Evolutionary conservation across 371 early-diverging fungal genomes (phyloP), one percentile per base, ranked within the genome.

Genomic region (Actinomortierella ambigua): DNA sequence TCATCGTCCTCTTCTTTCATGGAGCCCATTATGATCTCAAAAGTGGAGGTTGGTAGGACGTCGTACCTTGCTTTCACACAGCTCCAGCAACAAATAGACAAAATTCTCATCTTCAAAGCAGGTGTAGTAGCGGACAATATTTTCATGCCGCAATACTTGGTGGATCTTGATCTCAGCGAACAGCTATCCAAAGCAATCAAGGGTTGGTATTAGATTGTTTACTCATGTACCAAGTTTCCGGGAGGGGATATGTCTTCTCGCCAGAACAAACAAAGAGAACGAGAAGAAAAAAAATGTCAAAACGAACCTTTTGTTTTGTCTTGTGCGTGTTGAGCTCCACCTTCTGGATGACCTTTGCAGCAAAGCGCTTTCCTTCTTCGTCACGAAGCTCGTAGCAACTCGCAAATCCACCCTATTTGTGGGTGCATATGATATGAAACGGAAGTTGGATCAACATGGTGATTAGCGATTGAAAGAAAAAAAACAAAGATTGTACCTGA

Each of bases 81-180:
- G 80, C 78, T 99, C 99, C 65, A 99, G 79, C 18, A 99, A 83
- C 63, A 99, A 85, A 78, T 96, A 98, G 0, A 99, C 93, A 68
- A 92, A 92, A 17, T 84, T 79, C 8, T 80, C 80, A 77, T 97
- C 98, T 71, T 97, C 95, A 81, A 98, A 98, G 59, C 89, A 88
- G 40, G 84, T 83, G 52, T 88, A 71, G 62, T 96, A 95, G 26
- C 82, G 85, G 29, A 99, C 98, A 61, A 99, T 93, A 61, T 91
- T 83, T 7, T 81, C 82, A 81, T 99, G 97, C 17, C 66, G 78
- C 68, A 97, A 75, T 0, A 62, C 67, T 28, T 85, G 81, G 69
- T 98, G 97, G 50, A 97, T 95, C 60, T 87, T 88, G 77, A 97
- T 94, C 73, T 99, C 99, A 11, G 90, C 85, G 54, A 89, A 78